Percentiles rank a stretch among this genome's conserved stretches.
phyloP scores from a whole-genome alignment of 1,284 basidiomycete species.

The Sphaerobolus stellatus region DNA sequence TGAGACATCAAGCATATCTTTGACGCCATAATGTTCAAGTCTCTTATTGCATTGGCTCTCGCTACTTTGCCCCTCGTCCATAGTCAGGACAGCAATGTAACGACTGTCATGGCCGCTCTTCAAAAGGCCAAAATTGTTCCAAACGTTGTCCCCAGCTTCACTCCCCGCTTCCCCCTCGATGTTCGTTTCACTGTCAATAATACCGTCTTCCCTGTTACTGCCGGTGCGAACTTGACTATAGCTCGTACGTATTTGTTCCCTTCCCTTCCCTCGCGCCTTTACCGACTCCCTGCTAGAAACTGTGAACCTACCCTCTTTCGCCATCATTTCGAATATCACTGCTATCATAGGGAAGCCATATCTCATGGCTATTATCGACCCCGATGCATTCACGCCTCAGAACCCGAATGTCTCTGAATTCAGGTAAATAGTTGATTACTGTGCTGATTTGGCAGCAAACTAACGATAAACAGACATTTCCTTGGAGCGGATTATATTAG shows the following conservation, averaged over 20 bases:
- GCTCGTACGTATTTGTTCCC: conserved; percentile 35
- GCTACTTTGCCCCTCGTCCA: conserved; percentile 3
- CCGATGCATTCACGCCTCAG: conserved; percentile 7
- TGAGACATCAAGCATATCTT: too few relatives aligned
- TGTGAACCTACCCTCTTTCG: conserved; percentile 7
- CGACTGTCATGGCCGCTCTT: conserved; percentile 40
- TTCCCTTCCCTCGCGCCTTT: neutral
- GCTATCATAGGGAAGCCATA: conserved; percentile 2
- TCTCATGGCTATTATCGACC: conserved; percentile 12
- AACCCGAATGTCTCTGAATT: neutral
- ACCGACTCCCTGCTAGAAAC: neutral
- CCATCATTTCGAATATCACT: conserved; percentile 4
- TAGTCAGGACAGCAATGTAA: conserved; percentile 7
- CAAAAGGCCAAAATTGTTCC: conserved; percentile 42
- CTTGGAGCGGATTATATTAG: neutral
- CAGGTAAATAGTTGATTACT: neutral
- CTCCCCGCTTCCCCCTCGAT: neutral
- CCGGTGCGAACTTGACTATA: conserved; percentile 36
- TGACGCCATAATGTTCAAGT: conserved; percentile 5
- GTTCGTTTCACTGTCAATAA: neutral
- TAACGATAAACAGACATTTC: neutral
- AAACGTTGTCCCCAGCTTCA: conserved; percentile 32
- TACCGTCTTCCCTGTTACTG: neutral
- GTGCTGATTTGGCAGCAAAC: neutral
- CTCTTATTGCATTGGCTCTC: neutral